Evolutionary conservation across 2,329 filamentous ascomycete genomes (phyloP).

Genomic region (Fusarium caatingaense): DNA sequence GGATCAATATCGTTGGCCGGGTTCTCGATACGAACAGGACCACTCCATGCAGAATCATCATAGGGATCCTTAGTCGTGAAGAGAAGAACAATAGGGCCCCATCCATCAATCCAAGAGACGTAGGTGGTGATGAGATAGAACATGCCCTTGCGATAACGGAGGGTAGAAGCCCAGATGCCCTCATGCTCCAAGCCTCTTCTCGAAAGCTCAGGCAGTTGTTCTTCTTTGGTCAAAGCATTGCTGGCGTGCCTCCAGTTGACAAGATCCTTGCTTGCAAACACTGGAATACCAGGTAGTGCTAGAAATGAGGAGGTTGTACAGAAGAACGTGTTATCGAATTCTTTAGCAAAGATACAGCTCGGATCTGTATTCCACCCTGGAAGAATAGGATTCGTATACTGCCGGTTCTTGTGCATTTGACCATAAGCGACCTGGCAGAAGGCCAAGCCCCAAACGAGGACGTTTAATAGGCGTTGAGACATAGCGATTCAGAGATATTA

Average conservation of each 20-base stretch:
- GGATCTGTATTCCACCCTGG: constrained; percentile 63
- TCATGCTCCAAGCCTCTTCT: neutral
- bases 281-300: constrained; percentile 61
- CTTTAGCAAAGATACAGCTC: constrained; percentile 47
- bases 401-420: neutral
- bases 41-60: neutral
- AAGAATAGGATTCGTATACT: constrained; percentile 55
- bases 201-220: constrained; percentile 53
- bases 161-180: neutral
- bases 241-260: constrained; percentile 59
- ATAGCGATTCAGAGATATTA: neutral
- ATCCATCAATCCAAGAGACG: neutral
- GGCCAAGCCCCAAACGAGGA: neutral
- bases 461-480: neutral
- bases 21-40: neutral
- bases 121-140: neutral
- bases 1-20: neutral
- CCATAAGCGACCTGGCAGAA: neutral
- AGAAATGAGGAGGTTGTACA: constrained; percentile 63
- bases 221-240: constrained; percentile 53
- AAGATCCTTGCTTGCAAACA: constrained; percentile 63
- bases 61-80: neutral
- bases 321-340: constrained; percentile 57
- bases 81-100: neutral
- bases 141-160: neutral